These are phyloP conservation scores for Polyporus arcularius DNA, from an alignment of 768 basidiomycete species.

Conservation along the genomic window DNA sequence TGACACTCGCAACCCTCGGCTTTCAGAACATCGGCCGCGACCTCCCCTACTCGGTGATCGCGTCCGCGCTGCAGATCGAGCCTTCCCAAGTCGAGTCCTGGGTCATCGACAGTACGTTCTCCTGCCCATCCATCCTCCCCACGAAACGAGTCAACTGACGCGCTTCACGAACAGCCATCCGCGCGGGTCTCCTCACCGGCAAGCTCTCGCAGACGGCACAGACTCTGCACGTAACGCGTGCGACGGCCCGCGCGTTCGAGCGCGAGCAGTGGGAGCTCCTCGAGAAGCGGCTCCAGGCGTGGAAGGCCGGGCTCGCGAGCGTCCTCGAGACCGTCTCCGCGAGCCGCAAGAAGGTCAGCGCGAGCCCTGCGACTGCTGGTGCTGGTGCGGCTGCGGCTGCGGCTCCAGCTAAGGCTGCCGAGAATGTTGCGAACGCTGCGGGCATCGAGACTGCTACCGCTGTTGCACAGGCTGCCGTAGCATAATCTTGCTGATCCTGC, in stretches of 20 bases:
- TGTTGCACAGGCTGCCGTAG: conserved; percentile 13
- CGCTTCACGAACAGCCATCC: conserved; percentile 59
- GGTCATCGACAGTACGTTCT: conserved; percentile 76
- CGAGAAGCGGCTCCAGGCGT: conserved; percentile 71
- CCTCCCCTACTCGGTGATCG: conserved; percentile 70
- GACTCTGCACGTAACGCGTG: conserved; percentile 69
- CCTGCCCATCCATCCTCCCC: not conserved
- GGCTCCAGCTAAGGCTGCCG: not conserved
- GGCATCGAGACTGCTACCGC: conserved; percentile 12
- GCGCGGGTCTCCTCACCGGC: conserved; percentile 74
- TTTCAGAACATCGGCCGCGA: conserved; percentile 75
- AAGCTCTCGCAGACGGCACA: conserved; percentile 83
- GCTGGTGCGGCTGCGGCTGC: not conserved
- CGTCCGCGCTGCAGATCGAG: conserved; percentile 65
- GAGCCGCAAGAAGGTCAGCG: conserved; percentile 37
- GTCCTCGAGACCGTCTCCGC: conserved; percentile 71
- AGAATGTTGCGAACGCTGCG: not conserved
- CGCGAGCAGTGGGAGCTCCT: conserved; percentile 78
- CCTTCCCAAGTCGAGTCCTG: conserved; percentile 75
- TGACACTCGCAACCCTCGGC: conserved; percentile 76
- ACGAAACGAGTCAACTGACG: not conserved
- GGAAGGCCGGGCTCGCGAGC: conserved; percentile 71
- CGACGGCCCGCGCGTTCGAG: conserved; percentile 76
- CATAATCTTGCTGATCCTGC: not conserved
- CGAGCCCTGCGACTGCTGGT: not conserved